A percentile compares a stretch with the other conserved stretches of the same genome.
Conservation (phyloP, 2,329 filamentous ascomycete species). For the Cercospora sp. region DNA sequence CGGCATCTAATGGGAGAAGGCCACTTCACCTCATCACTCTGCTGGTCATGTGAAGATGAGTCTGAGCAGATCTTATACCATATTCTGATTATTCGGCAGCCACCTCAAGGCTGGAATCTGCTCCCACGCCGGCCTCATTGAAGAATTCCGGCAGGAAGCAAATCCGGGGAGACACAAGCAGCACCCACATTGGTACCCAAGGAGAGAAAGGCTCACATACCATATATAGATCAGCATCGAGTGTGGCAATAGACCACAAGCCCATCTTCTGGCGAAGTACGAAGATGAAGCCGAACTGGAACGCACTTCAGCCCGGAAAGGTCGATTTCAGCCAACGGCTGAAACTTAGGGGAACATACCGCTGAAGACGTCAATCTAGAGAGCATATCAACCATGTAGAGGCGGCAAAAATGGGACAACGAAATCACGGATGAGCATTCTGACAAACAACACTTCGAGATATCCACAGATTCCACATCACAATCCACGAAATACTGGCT, state of each 20-base stretch:
- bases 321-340: neutral
- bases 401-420: no score
- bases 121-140: neutral
- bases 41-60: neutral
- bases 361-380: neutral
- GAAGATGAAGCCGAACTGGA: neutral
- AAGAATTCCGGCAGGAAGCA: neutral
- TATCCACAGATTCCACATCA: neutral
- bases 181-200: neutral
- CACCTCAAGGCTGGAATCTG: neutral
- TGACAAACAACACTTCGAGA: neutral
- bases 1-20: neutral
- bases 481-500: neutral
- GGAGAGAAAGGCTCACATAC: neutral
- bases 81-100: neutral
- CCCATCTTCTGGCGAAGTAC: neutral
- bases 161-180: neutral
- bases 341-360: no score
- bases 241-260: neutral
- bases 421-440: neutral
- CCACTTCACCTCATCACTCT: neutral
- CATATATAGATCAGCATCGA: neutral
- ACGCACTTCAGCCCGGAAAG: neutral
- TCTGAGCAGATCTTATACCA: no score
- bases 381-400: neutral